Evolutionary conservation across 1,284 basidiomycete species (phyloP).

Genomic region (Ganoderma lingzhi): DNA sequence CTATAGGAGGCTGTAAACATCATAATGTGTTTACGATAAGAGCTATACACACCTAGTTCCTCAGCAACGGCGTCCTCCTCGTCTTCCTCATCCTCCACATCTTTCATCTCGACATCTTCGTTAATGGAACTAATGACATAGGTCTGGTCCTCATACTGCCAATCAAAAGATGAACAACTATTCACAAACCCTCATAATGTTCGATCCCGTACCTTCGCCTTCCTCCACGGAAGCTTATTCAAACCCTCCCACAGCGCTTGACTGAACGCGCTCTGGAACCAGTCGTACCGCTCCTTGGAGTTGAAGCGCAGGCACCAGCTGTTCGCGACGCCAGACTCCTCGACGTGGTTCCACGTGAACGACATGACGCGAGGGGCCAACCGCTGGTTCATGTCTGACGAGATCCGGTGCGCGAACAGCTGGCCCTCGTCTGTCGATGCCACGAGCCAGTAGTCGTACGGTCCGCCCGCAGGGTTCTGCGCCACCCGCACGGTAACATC

Average conservation of each 20-base stretch:
- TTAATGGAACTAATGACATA: slow-evolving; percentile 76
- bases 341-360: slow-evolving; percentile 86
- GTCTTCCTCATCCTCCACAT: slow-evolving; percentile 77
- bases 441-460: slow-evolving; percentile 72
- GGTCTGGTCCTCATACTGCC: slow-evolving; percentile 77
- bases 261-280: slow-evolving; percentile 76
- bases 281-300: slow-evolving; percentile 63
- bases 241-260: slow-evolving; percentile 85
- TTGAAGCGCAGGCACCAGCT: slow-evolving; percentile 89
- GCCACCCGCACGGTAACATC: slow-evolving; percentile 75
- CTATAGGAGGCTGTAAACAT: slow-evolving; percentile 22
- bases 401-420: slow-evolving; percentile 67
- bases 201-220: slow-evolving; percentile 72
- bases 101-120: slow-evolving; percentile 89
- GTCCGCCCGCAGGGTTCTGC: slow-evolving; percentile 50
- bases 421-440: slow-evolving; percentile 60
- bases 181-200: neutral
- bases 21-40: neutral
- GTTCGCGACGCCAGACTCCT: slow-evolving; percentile 66
- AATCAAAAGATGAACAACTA: slow-evolving; percentile 33
- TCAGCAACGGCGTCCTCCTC: slow-evolving; percentile 79
- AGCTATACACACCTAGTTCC: slow-evolving; percentile 51
- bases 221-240: slow-evolving; percentile 81
- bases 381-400: slow-evolving; percentile 80
- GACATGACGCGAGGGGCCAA: slow-evolving; percentile 71